These are phyloP conservation scores for Talaromyces adpressus DNA, from an alignment of 495 filamentous ascomycete species.

Conservation along the genomic window DNA sequence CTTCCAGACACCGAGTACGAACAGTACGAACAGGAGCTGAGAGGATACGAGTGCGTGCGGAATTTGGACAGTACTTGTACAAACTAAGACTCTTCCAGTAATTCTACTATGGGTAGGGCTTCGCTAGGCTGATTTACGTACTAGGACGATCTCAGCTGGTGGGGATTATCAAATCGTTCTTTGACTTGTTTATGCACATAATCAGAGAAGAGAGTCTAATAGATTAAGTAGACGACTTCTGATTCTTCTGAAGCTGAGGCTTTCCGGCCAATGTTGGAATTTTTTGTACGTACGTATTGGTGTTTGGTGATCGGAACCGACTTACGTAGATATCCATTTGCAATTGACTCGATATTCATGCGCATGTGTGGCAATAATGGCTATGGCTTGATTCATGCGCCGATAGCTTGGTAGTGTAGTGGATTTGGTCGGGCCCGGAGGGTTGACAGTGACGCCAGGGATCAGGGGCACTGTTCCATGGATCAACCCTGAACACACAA, in stretches of 20 bases:
- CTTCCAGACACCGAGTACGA: not conserved
- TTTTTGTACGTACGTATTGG: not conserved
- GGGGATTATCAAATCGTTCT: not conserved
- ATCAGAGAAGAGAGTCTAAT: not conserved
- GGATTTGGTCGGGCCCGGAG: not conserved
- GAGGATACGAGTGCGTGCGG: not conserved
- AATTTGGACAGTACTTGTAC: not conserved
- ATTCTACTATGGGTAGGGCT: conserved; percentile 1
- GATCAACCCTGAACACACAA: not conserved
- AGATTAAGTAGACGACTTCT: not conserved
- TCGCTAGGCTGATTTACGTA: not conserved
- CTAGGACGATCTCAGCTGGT: not conserved
- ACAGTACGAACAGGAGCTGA: not conserved
- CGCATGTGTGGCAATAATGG: not conserved
- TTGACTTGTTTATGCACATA: not conserved
- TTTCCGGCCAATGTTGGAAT: not conserved
- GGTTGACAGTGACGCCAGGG: not conserved
- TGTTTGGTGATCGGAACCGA: not conserved
- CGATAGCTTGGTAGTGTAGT: not conserved
- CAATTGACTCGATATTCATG: not conserved
- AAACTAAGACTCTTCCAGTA: not conserved
- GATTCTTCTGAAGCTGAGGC: not conserved
- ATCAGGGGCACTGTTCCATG: not conserved
- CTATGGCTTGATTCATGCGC: not conserved
- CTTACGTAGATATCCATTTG: not conserved